Evolutionary conservation across 2,329 filamentous ascomycete genomes (phyloP).

Genomic region (Achaetomium macrosporum): DNA sequence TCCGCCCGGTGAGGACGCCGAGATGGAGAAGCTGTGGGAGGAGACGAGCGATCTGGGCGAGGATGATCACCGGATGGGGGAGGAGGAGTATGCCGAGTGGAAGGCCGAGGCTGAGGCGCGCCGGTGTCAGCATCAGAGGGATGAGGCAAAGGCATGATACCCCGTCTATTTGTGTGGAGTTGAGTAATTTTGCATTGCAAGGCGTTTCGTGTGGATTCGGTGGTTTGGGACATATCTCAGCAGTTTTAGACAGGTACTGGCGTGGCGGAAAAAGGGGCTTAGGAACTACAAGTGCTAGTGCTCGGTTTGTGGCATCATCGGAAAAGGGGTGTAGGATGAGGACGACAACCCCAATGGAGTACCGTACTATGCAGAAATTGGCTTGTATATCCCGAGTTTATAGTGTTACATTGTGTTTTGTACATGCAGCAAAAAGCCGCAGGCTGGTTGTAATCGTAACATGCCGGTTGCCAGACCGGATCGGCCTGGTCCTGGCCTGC

Average conservation of each 20-base stretch:
- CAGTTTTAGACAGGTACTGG: neutral
- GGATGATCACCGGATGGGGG: slow-evolving; percentile 72
- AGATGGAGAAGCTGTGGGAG: slow-evolving; percentile 79
- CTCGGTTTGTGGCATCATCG: neutral
- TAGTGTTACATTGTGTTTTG: slow-evolving; percentile 26
- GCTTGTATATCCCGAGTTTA: slow-evolving; percentile 18
- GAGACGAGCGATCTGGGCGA: slow-evolving; percentile 81
- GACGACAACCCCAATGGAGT: neutral
- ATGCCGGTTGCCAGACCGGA: slow-evolving; percentile 13
- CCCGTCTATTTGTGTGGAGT: neutral
- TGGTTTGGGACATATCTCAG: neutral
- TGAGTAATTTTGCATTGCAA: neutral
- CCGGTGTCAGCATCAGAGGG: slow-evolving; percentile 34
- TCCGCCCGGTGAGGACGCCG: slow-evolving; percentile 56
- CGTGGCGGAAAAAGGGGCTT: neutral
- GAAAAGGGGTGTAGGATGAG: neutral
- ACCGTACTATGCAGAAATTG: neutral
- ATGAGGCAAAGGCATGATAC: slow-evolving; percentile 11
- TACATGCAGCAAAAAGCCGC: slow-evolving; percentile 22
- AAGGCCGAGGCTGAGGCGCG: slow-evolving; percentile 30
- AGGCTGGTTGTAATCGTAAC: slow-evolving; percentile 16
- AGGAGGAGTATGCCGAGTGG: slow-evolving; percentile 62
- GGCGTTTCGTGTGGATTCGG: slow-evolving; percentile 1
- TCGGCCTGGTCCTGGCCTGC: slow-evolving; percentile 3
- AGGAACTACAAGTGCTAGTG: neutral